Percentiles rank a stretch among this genome's conserved stretches.
phyloP scores from a whole-genome alignment of 495 filamentous ascomycete species.

The Astrocystis sublimbata region DNA sequence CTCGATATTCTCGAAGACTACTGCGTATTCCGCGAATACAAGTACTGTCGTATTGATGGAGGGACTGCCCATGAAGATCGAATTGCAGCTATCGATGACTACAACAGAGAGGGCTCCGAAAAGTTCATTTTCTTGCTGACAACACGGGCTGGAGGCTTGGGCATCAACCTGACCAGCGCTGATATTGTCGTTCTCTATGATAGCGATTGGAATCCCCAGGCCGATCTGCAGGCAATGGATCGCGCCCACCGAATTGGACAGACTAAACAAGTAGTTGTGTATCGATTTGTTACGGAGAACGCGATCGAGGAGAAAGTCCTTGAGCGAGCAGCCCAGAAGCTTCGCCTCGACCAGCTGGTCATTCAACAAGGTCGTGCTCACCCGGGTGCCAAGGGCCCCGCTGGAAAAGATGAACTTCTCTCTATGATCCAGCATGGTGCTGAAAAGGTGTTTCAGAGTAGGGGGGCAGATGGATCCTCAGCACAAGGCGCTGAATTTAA shows the following conservation, averaged over 20 bases:
- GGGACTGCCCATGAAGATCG: constrained; percentile 97
- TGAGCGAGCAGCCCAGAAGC: constrained; percentile 94
- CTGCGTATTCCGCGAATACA: constrained; percentile 89
- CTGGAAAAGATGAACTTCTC: constrained; percentile 93
- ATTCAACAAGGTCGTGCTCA: constrained; percentile 98
- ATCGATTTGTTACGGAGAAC: constrained; percentile 94
- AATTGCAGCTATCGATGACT: constrained; percentile 96
- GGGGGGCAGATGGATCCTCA: constrained; percentile 61
- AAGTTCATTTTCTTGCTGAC: constrained; percentile 99
- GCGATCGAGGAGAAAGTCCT: constrained; percentile 98
- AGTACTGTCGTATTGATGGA: constrained; percentile 98
- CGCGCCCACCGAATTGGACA: constrained; percentile 97
- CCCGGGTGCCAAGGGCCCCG: constrained; percentile 78
- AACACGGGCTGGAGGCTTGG: constrained; percentile 93
- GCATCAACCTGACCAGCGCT: constrained; percentile 94
- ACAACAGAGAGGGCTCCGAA: constrained; percentile 92
- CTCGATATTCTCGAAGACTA: constrained; percentile 98
- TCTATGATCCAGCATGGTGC: constrained; percentile 99
- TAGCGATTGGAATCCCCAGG: constrained; percentile 99
- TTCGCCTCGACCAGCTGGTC: constrained; percentile 97
- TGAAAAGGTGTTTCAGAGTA: constrained; percentile 81
- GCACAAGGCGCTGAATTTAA: constrained; percentile 63
- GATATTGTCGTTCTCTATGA: constrained; percentile 99
- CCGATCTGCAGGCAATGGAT: constrained; percentile 98
- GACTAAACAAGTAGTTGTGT: constrained; percentile 96